Evolutionary conservation across 345 rosid genomes (phyloP).

Genomic region (Citrus unshiu): DNA sequence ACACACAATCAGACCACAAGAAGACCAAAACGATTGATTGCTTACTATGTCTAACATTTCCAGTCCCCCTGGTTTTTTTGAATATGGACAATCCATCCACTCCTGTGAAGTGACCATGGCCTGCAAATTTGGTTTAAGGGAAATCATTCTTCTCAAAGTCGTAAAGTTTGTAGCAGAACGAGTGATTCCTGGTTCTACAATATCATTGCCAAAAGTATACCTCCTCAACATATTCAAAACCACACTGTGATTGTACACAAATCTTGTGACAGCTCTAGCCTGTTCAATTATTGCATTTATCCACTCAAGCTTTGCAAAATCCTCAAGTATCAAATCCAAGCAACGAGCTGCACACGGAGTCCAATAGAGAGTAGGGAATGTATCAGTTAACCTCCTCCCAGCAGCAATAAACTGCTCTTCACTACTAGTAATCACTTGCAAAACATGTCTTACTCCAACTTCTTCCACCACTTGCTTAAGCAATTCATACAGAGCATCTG

Average conservation of each 20-base stretch:
- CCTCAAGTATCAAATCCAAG: conserved; percentile 75
- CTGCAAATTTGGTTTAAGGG: conserved; percentile 62
- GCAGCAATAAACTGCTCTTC: conserved; percentile 56
- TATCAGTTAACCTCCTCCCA: conserved; percentile 59
- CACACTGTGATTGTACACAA: conserved; percentile 63
- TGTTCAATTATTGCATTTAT: conserved; percentile 59
- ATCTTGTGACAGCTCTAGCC: conserved; percentile 76
- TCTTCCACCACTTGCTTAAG: conserved; percentile 76
- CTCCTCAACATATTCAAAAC: conserved; percentile 76
- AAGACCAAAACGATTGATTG: conserved; percentile 78
- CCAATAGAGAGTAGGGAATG: conserved; percentile 78
- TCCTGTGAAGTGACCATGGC: conserved; percentile 82
- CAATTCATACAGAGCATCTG: conserved; percentile 51
- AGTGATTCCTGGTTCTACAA: conserved; percentile 58
- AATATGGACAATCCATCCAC: conserved; percentile 68
- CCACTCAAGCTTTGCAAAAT: conserved; percentile 64
- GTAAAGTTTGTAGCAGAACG: conserved; percentile 68
- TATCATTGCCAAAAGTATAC: conserved; percentile 68
- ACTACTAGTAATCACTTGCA: conserved; percentile 80
- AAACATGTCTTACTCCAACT: conserved; percentile 61
- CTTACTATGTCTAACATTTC: conserved; percentile 60
- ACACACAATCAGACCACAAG: conserved; percentile 42
- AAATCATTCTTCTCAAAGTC: conserved; percentile 52
- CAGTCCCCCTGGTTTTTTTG: conserved; percentile 71
- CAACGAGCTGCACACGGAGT: conserved; percentile 78